phyloP scores from a whole-genome alignment of 495 filamentous ascomycete genomes.

The Cenococcum geophilum region DNA sequence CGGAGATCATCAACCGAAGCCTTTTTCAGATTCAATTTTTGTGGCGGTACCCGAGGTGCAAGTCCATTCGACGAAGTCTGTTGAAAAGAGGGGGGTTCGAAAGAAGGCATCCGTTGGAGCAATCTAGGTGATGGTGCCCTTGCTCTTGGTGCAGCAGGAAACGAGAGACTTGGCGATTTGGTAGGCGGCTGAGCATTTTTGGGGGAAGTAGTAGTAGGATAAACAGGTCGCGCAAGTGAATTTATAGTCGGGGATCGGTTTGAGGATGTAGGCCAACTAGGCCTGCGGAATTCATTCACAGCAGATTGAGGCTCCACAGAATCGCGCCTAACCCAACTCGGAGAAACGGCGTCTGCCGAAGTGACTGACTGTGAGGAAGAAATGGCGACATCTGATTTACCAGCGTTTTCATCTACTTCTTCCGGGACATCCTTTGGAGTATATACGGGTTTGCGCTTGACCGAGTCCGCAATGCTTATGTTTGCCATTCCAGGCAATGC shows the following conservation, averaged over 20 bases:
- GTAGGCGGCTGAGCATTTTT: conserved; percentile 10
- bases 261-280: conserved; percentile 33
- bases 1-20: conserved; percentile 38
- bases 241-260: conserved; percentile 27
- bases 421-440: conserved; percentile 3
- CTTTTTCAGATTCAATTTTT: conserved; percentile 35
- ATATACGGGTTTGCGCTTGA: conserved; percentile 19
- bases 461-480: conserved; percentile 3
- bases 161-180: conserved; percentile 23
- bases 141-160: conserved; percentile 21
- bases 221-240: conserved; percentile 31
- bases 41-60: conserved; percentile 15
- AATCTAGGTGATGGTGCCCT: conserved; percentile 34
- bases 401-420: not conserved
- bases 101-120: conserved; percentile 36
- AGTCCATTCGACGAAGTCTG: conserved; percentile 3
- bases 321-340: not conserved
- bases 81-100: conserved; percentile 19
- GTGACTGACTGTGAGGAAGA: not conserved
- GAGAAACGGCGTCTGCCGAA: not conserved
- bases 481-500: conserved; percentile 24
- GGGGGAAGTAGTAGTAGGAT: conserved; percentile 12
- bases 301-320: conserved; percentile 2
- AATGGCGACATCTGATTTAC: not conserved
- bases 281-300: conserved; percentile 30